Evolutionary conservation across 129 eudicot species (phyloP).

Genomic region (Centella asiatica): DNA sequence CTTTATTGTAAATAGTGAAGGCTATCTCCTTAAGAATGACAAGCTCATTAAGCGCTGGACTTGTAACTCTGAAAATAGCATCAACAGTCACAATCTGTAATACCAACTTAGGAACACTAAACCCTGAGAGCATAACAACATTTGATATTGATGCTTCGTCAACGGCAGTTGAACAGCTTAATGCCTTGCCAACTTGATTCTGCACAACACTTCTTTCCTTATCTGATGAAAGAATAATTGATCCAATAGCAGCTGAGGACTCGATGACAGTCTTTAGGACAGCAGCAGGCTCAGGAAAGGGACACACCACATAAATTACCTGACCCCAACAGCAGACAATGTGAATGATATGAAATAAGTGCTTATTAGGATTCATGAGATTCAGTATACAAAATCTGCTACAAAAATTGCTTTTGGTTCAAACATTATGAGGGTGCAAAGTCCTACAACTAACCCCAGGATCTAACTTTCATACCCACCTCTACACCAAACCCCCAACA

Average conservation of each 20-base stretch:
- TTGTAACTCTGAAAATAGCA: slow-evolving; percentile 93
- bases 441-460: not conserved
- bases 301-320: slow-evolving; percentile 97
- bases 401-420: not conserved
- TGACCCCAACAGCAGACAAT: slow-evolving; percentile 24
- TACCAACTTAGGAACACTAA: slow-evolving; percentile 77
- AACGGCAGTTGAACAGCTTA: slow-evolving; percentile 72
- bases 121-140: slow-evolving; percentile 74
- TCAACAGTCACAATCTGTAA: slow-evolving; percentile 83
- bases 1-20: slow-evolving; percentile 95
- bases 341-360: not conserved
- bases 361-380: not conserved
- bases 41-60: slow-evolving; percentile 68
- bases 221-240: slow-evolving; percentile 57
- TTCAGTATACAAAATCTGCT: not conserved
- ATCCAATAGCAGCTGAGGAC: slow-evolving; percentile 79
- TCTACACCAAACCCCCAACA: no score
- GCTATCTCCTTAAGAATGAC: slow-evolving; percentile 79
- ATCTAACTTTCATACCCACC: not conserved
- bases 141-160: slow-evolving; percentile 93
- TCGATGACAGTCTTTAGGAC: slow-evolving; percentile 76
- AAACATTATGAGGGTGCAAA: not conserved
- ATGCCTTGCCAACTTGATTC: slow-evolving; percentile 89
- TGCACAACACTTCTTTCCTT: slow-evolving; percentile 73
- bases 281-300: slow-evolving; percentile 90